Evolutionary conservation across 371 early-diverging fungal species (phyloP), one percentile per base, ranked within the genome.

Genomic region (Mucor mucedo): DNA sequence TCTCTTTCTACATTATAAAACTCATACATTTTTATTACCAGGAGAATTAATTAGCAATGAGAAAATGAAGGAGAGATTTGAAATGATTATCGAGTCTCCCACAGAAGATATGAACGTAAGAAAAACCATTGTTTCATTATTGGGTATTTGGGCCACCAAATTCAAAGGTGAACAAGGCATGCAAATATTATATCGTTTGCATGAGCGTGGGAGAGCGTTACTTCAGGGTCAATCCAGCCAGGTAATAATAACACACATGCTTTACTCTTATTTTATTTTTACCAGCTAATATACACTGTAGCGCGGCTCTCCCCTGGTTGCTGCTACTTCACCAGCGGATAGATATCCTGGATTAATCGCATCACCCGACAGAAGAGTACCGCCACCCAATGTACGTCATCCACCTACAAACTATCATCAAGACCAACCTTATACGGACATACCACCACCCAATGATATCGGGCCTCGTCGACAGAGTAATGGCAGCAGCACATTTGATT

Each of bases 121-220:
- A 35, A 78, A 75, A 47, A 58, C 50, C n/a, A 33, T 75, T 47
- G 41, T 76, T 9, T 49, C 59, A 27, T 60, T 76, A 28, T 56
- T 79, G 16, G 75, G 75, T 14, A 68, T 67, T 28, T 76, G 76
- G 72, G 44, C 70, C 9, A 39, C 48, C 13, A 74, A 72, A 49
- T 79, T 74, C 50, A 76, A 76, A 60, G 63, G 57, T 42, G 75
- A 79, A 32, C 69, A 70, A 7, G 77, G 77, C 10, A 74, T 76
- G 71, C 63, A 58, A 44, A 52, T 45, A 4, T 49, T 79, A 7
- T 64, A 48, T 39, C 62, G 70, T 30, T 33, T 79, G n/a, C 74
- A 72, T 47, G 73, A 74, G 32, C 33, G 27, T 11, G 77, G 79
- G 28, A 62, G 63, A 52, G 5, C 27, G 11, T 11, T 40, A 21